A percentile compares a stretch with the other conserved stretches of the same genome.
Evolutionary conservation across 257 asterid genomes (phyloP).

Genomic region (Eucommia ulmoides): DNA sequence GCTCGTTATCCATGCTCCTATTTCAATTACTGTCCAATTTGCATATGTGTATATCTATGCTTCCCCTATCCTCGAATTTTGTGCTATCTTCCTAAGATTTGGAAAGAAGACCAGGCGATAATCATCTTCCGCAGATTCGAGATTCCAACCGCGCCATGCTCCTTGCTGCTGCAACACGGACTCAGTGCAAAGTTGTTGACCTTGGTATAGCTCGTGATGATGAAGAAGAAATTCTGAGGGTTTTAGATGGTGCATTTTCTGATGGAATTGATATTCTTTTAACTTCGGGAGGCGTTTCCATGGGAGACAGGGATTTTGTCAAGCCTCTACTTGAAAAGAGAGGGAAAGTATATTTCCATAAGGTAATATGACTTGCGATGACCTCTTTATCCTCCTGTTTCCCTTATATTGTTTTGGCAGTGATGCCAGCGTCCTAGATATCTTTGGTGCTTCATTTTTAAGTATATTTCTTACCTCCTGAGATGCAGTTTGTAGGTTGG

Average conservation of each 20-base stretch:
- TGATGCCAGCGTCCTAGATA: constrained; percentile 6
- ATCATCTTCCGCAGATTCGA: constrained; percentile 67
- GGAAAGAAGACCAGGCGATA: too few relatives aligned
- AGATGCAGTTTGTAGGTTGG: neutral
- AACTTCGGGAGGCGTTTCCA: constrained; percentile 97
- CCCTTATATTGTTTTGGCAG: neutral
- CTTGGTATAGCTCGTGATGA: constrained; percentile 80
- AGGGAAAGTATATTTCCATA: constrained; percentile 62
- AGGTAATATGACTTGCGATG: constrained; percentile 36
- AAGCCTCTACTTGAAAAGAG: constrained; percentile 78
- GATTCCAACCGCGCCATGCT: constrained; percentile 97
- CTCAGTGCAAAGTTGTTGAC: constrained; percentile 70
- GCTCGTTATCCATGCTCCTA: too few relatives aligned
- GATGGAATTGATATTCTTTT: constrained; percentile 65
- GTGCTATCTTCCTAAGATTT: too few relatives aligned
- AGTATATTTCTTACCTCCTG: constrained; percentile 4
- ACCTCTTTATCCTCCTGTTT: constrained; percentile 1
- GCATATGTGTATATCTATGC: too few relatives aligned
- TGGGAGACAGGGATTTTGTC: constrained; percentile 97
- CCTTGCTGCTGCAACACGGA: constrained; percentile 64
- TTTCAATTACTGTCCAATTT: too few relatives aligned
- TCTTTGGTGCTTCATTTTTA: too few relatives aligned
- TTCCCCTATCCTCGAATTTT: too few relatives aligned
- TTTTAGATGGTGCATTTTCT: constrained; percentile 54
- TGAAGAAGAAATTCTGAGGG: constrained; percentile 51